phyloP scores from a whole-genome alignment of 768 basidiomycete genomes.

The Tricholoma sp. region DNA sequence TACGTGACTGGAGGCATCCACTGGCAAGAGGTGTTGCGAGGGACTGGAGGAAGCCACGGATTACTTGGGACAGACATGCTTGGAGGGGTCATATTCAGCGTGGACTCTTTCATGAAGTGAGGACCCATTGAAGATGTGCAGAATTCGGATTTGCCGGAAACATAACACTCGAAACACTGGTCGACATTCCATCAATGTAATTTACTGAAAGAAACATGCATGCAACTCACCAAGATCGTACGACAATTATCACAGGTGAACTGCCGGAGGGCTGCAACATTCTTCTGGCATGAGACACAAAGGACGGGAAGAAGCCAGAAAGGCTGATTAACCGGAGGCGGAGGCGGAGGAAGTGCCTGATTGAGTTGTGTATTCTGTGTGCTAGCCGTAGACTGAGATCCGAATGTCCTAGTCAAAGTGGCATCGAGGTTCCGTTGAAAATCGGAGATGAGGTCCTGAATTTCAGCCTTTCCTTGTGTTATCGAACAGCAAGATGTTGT shows the following conservation, averaged over 20 bases:
- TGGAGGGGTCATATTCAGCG: neutral
- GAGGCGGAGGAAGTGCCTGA: neutral
- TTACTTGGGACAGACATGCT: neutral
- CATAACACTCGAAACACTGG: constrained; percentile 31
- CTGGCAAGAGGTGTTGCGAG: neutral
- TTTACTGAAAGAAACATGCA: too few species aligned
- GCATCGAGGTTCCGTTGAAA: constrained; percentile 51
- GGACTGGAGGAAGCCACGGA: neutral
- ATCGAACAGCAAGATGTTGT: constrained; percentile 38
- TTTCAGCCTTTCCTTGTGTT: constrained; percentile 42
- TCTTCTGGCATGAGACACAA: constrained; percentile 7
- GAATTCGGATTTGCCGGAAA: neutral
- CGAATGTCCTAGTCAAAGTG: constrained; percentile 34
- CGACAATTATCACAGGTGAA: constrained; percentile 33
- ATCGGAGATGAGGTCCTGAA: constrained; percentile 39
- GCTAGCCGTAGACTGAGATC: constrained; percentile 3
- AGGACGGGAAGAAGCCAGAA: constrained; percentile 8
- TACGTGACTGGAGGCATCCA: neutral
- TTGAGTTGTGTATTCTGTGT: neutral
- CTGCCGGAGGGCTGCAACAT: neutral
- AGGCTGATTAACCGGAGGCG: neutral
- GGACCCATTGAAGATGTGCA: constrained; percentile 1
- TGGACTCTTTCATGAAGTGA: constrained; percentile 4
- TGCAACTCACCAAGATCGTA: constrained; percentile 28
- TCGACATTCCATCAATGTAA: neutral